These are phyloP conservation scores for Clitopilus passeckerianus DNA, from an alignment of 768 basidiomycete genomes.

Conservation along the genomic window DNA sequence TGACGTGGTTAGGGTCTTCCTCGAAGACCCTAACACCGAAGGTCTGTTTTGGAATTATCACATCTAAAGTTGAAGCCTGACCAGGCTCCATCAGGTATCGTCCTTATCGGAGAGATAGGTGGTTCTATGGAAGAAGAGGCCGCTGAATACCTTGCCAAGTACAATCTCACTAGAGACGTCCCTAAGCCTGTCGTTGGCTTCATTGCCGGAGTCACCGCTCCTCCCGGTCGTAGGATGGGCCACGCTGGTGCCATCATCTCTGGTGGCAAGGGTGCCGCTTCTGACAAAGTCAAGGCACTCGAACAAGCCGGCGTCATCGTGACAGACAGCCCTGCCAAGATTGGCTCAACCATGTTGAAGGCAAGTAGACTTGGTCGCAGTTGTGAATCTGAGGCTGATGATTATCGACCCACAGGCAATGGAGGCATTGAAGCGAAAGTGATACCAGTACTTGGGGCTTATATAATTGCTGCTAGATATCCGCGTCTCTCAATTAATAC, in stretches of 20 bases:
- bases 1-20: slow-evolving; percentile 94
- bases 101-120: slow-evolving; percentile 98
- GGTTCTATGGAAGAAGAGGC: slow-evolving; percentile 99
- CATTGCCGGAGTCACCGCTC: slow-evolving; percentile 96
- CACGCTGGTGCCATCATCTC: slow-evolving; percentile 98
- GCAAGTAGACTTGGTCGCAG: slow-evolving; percentile 32
- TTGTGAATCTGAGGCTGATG: slow-evolving; percentile 1
- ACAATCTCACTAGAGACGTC: slow-evolving; percentile 81
- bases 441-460: slow-evolving; percentile 14
- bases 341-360: slow-evolving; percentile 86
- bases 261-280: slow-evolving; percentile 95
- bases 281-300: slow-evolving; percentile 89
- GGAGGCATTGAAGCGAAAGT: slow-evolving; percentile 61
- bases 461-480: slow-evolving; percentile 14
- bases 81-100: slow-evolving; percentile 59
- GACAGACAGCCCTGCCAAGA: slow-evolving; percentile 93
- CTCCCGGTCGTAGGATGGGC: slow-evolving; percentile 97
- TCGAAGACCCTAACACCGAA: slow-evolving; percentile 90
- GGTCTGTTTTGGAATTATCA: slow-evolving; percentile 42
- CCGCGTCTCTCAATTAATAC: slow-evolving; percentile 1
- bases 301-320: slow-evolving; percentile 91
- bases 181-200: slow-evolving; percentile 98
- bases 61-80: neutral
- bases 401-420: slow-evolving; percentile 55
- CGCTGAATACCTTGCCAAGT: slow-evolving; percentile 88